Percentiles rank a stretch among this genome's conserved stretches.
Conservation (phyloP, 1,139 yeast species). For the Scheffersomyces cryptocercus region DNA sequence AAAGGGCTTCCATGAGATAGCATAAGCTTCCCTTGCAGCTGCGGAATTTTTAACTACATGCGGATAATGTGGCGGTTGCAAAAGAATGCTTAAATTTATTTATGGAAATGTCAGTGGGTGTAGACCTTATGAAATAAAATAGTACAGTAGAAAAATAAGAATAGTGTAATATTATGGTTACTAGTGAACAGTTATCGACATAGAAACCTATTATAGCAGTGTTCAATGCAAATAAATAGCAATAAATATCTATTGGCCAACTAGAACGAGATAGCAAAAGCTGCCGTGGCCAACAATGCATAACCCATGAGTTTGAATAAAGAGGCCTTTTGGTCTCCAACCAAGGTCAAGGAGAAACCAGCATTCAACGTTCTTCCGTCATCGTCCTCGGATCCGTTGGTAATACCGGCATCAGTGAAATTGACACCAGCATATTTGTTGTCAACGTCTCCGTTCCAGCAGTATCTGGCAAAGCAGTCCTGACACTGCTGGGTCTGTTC, state of each 20-base stretch:
- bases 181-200: no score
- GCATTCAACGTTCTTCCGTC: slow-evolving; percentile 17
- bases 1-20: no score
- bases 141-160: no score
- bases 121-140: no score
- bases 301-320: slow-evolving; percentile 6
- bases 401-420: slow-evolving; percentile 50
- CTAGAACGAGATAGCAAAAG: slow-evolving; percentile 5
- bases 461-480: slow-evolving; percentile 38
- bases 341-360: slow-evolving; percentile 8
- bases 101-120: no score
- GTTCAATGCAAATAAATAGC: no score
- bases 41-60: no score
- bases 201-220: no score
- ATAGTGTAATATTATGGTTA: no score
- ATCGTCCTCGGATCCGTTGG: slow-evolving; percentile 32
- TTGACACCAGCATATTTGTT: slow-evolving; percentile 21
- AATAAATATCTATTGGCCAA: neutral
- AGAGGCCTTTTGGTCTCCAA: neutral
- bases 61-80: no score
- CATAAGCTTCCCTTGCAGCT: no score
- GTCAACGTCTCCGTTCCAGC: slow-evolving; percentile 40
- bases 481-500: slow-evolving; percentile 41
- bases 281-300: slow-evolving; percentile 7
- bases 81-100: no score